Evolutionary conservation across 2,329 filamentous ascomycete genomes (phyloP).

Genomic region (Penicillium rolfsii): DNA sequence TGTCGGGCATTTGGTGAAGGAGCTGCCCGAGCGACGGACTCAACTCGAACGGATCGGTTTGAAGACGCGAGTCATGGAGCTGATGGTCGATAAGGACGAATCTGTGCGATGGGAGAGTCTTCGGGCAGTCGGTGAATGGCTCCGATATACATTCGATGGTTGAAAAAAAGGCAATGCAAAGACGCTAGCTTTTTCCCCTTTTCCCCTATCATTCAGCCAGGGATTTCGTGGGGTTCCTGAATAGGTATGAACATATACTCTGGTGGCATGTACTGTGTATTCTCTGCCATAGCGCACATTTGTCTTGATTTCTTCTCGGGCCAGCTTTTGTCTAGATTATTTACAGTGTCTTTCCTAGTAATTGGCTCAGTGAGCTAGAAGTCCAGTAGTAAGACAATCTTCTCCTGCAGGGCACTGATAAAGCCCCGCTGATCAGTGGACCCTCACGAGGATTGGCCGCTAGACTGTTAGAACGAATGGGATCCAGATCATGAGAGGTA

Average conservation of each 20-base stretch:
- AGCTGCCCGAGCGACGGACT: conserved; percentile 80
- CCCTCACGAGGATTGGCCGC: conserved; percentile 26
- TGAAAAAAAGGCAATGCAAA: conserved; percentile 27
- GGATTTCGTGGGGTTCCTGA: conserved; percentile 16
- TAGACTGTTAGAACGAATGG: conserved; percentile 14
- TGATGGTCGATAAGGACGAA: conserved; percentile 89
- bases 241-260: conserved; percentile 27
- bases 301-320: conserved; percentile 20
- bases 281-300: conserved; percentile 29
- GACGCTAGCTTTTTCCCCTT: conserved; percentile 17
- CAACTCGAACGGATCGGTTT: conserved; percentile 81
- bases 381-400: background rate
- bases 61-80: conserved; percentile 86
- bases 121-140: conserved; percentile 77
- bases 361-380: background rate
- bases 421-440: conserved; percentile 26
- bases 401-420: conserved; percentile 5
- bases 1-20: conserved; percentile 82
- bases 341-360: background rate
- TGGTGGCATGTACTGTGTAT: conserved; percentile 27
- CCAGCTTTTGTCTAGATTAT: background rate
- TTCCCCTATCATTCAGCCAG: conserved; percentile 16
- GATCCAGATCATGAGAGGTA: background rate
- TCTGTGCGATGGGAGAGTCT: conserved; percentile 90
- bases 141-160: conserved; percentile 69